Evolutionary conservation across 2,329 filamentous ascomycete species (phyloP), one percentile per base, ranked within the genome.

Genomic region (Penicillium sp.): DNA sequence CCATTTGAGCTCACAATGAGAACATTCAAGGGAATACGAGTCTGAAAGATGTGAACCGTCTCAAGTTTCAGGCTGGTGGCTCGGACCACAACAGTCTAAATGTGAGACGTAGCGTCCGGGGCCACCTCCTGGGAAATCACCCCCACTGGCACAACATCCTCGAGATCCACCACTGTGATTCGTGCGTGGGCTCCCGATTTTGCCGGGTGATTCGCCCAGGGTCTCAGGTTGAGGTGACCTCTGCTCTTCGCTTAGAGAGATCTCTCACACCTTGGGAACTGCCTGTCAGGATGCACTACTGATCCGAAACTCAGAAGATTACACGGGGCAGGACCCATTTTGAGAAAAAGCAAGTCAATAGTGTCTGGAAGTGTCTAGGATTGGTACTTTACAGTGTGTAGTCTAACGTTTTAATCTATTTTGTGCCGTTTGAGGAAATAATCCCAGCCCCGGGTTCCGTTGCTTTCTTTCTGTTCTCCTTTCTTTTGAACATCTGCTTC

Each of bases 21-120:
- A 27, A 27, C 24, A 27, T 27, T n/a, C 24, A 18, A 18, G 18
- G 4, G 14, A 32, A 13, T 29, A 31, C 24, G 11, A 13, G 10
- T 18, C 7, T 18, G 24, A 27, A 9, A 21, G 10, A 32, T 39
- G 34, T 18, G 27, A 47, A 39, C 24, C 32, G 29, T 22, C 5
- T 31, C 43, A 40, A 40, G 49, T 56, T 46, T 56, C 56, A 57
- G 42, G 48, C 48, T 55, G 45, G 32, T 11, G 21, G 43, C 46
- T 34, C 49, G 44, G 51, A 52, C 48, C 38, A 43, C 47, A 29
- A 24, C 27, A 14, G 34, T 9, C 52, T 61, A 54, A 59, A 64
- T 49, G 14, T 65, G 63, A 65, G 63, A 65, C 63, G 61, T 65
- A 64, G 62, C 61, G 61, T 61, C 53, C 54, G 60, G 55, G 56